Evolutionary conservation across 495 filamentous ascomycete species (phyloP).

Genomic region (Gamarada debralockiae): DNA sequence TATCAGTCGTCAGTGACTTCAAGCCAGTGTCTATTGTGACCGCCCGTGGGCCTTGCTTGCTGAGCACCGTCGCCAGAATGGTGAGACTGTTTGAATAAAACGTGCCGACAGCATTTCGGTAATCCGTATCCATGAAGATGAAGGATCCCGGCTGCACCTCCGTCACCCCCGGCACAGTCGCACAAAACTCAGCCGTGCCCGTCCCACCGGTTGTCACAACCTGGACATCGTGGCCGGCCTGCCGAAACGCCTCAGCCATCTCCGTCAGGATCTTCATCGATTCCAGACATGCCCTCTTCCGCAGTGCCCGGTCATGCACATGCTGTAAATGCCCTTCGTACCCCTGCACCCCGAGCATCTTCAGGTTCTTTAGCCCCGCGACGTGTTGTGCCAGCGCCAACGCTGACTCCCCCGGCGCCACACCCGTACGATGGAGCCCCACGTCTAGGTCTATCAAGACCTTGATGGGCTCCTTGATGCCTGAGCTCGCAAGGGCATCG

Average conservation of each 20-base stretch:
- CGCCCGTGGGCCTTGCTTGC: no score
- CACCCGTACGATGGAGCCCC: conserved; percentile 29
- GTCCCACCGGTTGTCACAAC: conserved; percentile 33
- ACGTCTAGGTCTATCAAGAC: conserved; percentile 32
- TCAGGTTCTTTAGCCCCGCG: no score
- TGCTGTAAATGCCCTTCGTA: conserved; percentile 35
- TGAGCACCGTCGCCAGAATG: no score
- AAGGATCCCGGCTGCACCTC: conserved; percentile 35
- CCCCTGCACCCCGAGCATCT: no score
- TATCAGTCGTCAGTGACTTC: no score
- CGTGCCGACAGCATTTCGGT: conserved; percentile 28
- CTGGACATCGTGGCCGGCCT: conserved; percentile 25
- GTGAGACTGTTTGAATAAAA: conserved; percentile 27
- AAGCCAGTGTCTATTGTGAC: no score
- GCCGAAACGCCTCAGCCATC: conserved; percentile 25
- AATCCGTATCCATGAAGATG: conserved; percentile 36
- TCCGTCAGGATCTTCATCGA: conserved; percentile 26
- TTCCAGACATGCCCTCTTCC: conserved; percentile 24
- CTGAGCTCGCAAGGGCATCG: conserved; percentile 20
- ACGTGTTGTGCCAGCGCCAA: no score
- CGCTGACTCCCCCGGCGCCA: conserved; percentile 26
- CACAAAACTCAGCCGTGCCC: conserved; percentile 34
- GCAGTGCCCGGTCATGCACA: conserved; percentile 23
- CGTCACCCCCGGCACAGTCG: conserved; percentile 26
- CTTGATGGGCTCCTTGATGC: conserved; percentile 17